These are phyloP conservation scores for Uronychia binucleata DNA, from an alignment of 73 alveolate species.

Conservation along the genomic window DNA sequence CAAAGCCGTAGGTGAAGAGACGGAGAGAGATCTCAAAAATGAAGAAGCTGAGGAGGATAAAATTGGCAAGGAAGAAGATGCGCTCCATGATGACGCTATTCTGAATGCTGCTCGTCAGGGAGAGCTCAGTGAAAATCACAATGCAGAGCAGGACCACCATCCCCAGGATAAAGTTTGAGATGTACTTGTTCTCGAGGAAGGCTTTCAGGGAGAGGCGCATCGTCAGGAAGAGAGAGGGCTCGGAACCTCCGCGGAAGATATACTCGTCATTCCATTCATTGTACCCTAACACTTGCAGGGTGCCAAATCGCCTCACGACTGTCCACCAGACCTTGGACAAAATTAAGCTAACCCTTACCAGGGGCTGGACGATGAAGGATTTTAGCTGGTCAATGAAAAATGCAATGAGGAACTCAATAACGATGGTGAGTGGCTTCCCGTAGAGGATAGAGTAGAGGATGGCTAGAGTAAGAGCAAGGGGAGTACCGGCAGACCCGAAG, in stretches of 20 bases:
- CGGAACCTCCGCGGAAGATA: slow-evolving; percentile 51
- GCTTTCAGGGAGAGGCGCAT: slow-evolving; percentile 26
- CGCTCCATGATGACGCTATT: not conserved
- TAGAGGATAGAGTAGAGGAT: slow-evolving; percentile 18
- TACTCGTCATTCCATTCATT: slow-evolving; percentile 62
- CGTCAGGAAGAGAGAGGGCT: slow-evolving; percentile 25
- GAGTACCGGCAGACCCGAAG: not conserved
- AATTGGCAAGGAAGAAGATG: slow-evolving; percentile 45
- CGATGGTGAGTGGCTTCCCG: slow-evolving; percentile 55
- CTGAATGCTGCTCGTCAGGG: slow-evolving; percentile 31
- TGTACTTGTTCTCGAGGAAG: slow-evolving; percentile 34
- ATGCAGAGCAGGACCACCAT: slow-evolving; percentile 63
- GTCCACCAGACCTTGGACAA: slow-evolving; percentile 72
- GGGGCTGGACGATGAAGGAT: slow-evolving; percentile 42
- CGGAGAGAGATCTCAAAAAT: slow-evolving; percentile 54
- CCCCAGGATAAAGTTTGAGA: slow-evolving; percentile 51
- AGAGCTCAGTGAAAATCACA: slow-evolving; percentile 55
- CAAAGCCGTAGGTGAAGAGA: slow-evolving; percentile 56
- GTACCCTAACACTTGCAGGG: slow-evolving; percentile 24
- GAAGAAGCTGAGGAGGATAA: slow-evolving; percentile 44
- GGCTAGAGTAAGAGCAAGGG: slow-evolving; percentile 7
- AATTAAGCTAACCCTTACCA: no score
- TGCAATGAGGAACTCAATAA: slow-evolving; percentile 60
- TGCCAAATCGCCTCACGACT: slow-evolving; percentile 65
- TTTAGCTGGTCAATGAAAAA: slow-evolving; percentile 58